phyloP scores from a whole-genome alignment of 192 early-diverging fungal genomes.

The Spizellomyces punctatus region DNA sequence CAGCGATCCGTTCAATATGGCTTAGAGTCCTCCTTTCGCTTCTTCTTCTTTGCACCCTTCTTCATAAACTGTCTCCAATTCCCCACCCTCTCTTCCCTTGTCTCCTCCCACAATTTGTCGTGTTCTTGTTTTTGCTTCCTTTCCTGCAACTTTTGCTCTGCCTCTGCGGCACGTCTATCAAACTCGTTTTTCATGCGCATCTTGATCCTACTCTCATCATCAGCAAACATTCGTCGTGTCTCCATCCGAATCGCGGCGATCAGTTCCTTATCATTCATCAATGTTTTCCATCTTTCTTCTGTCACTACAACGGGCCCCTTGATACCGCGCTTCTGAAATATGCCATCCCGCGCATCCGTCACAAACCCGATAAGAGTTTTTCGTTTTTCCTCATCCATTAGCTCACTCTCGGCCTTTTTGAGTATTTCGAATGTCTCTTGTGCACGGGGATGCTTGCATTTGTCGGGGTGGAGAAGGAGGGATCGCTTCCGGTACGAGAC shows the following conservation, averaged over 20 bases:
- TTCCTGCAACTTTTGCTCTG: conserved; percentile 46
- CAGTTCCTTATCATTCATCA: conserved; percentile 13
- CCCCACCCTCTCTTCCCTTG: conserved; percentile 48
- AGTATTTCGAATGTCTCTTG: conserved; percentile 57
- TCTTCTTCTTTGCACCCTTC: conserved; percentile 46
- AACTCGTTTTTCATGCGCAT: conserved; percentile 51
- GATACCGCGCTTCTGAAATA: conserved; percentile 32
- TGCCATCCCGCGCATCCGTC: conserved; percentile 43
- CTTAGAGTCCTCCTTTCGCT: conserved; percentile 41
- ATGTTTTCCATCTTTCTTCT: background rate
- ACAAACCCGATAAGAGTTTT: conserved; percentile 38
- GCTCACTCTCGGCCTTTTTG: conserved; percentile 53
- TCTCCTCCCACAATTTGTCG: conserved; percentile 55
- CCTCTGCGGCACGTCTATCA: conserved; percentile 32
- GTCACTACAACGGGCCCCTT: background rate
- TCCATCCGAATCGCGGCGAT: conserved; percentile 39
- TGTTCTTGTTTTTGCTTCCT: conserved; percentile 48
- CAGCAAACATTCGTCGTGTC: conserved; percentile 35
- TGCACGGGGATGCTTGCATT: conserved; percentile 55
- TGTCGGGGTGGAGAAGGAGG: conserved; percentile 60
- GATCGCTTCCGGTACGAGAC: conserved; percentile 49
- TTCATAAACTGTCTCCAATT: conserved; percentile 55
- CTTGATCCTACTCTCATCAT: conserved; percentile 36
- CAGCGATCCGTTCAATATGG: background rate
- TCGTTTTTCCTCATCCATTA: conserved; percentile 51